phyloP scores from a whole-genome alignment of 495 filamentous ascomycete genomes.

The Aspergillus kassunensis region DNA sequence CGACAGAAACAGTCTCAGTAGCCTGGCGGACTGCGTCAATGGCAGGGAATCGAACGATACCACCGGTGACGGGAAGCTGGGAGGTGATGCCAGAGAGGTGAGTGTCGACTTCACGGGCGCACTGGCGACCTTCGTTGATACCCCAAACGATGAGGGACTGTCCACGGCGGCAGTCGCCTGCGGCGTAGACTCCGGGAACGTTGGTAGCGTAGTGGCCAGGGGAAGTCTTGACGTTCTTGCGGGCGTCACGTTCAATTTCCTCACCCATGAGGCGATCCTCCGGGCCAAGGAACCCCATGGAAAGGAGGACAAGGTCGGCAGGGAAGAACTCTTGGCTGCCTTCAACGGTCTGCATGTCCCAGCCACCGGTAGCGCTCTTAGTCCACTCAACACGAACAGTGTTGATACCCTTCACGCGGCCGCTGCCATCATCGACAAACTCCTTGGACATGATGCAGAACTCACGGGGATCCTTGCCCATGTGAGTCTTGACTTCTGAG shows the following conservation, averaged over 20 bases:
- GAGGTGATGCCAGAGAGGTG: constrained; percentile 76
- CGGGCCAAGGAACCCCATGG: constrained; percentile 97
- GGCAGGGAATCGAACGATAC: constrained; percentile 82
- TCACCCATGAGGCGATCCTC: constrained; percentile 86
- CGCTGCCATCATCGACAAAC: constrained; percentile 88
- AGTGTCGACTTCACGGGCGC: constrained; percentile 89
- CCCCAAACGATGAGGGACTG: constrained; percentile 99
- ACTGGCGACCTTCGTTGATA: constrained; percentile 97
- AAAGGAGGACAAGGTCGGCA: constrained; percentile 91
- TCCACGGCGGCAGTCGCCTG: constrained; percentile 93
- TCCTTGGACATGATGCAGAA: constrained; percentile 99
- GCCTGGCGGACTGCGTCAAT: constrained; percentile 40
- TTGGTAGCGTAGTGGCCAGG: constrained; percentile 88
- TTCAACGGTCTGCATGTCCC: constrained; percentile 99
- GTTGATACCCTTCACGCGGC: constrained; percentile 94
- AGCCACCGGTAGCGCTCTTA: constrained; percentile 81
- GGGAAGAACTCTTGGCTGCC: constrained; percentile 96
- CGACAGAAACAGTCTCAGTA: constrained; percentile 29
- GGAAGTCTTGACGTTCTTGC: constrained; percentile 97
- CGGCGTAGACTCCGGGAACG: constrained; percentile 85
- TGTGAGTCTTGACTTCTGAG: constrained; percentile 93
- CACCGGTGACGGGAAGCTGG: constrained; percentile 85
- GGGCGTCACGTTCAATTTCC: constrained; percentile 82
- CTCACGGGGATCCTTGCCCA: constrained; percentile 96
- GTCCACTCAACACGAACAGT: constrained; percentile 97